Base-by-base conservation (phyloP, 371 early-diverging fungal genomes). In the Syncephalastrum monosporum region DNA sequence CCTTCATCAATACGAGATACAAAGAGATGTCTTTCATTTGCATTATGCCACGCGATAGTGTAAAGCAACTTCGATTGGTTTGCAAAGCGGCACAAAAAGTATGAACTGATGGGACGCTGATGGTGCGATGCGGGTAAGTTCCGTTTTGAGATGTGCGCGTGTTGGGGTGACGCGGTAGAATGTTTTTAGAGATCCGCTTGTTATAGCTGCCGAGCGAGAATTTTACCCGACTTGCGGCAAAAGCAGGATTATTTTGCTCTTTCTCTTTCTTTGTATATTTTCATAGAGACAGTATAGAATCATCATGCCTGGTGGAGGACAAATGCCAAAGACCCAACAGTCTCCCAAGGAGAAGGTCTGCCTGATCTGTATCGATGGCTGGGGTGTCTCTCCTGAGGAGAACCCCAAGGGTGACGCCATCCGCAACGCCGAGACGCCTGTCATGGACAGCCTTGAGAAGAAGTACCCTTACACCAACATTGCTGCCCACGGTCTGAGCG, bases 401-500 rank as follows among this genome's bases (percentile, higher is more conserved):
- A 76, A 87, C 57, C 65, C 82, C 33, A 82, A 76, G 49, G 98
- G 97, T 48, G 97, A 99, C 72, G 97, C 97, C 57, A 95, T 98
- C 71, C 80, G 84, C 62, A 89, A 93, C 61, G 97, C 97, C 33
- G 63, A 89, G n/a, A 97, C 97, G 12, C 98, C 97, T 15, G 91
- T 91, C 63, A 98, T 98, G 98, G 81, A 82, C 70, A 79, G 72
- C 44, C 78, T 99, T 12, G 86, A 83, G 63, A 74, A 83, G 63
- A 76, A 77, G n/a, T 87, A 90, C 63, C 86, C 89, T 44, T 90
- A 76, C 72, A 84, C 85, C 41, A 75, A 81, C 41, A 81, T 99
- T 48, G 86, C 85, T 52, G 99, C 99, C 12, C 97, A 98, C 73
- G 99, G 99, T 50, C 84, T 90, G 33, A 83, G 92, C 45, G 99